Evolutionary conservation across 192 early-diverging fungal genomes (phyloP).

Genomic region (Linnemannia elongata): DNA sequence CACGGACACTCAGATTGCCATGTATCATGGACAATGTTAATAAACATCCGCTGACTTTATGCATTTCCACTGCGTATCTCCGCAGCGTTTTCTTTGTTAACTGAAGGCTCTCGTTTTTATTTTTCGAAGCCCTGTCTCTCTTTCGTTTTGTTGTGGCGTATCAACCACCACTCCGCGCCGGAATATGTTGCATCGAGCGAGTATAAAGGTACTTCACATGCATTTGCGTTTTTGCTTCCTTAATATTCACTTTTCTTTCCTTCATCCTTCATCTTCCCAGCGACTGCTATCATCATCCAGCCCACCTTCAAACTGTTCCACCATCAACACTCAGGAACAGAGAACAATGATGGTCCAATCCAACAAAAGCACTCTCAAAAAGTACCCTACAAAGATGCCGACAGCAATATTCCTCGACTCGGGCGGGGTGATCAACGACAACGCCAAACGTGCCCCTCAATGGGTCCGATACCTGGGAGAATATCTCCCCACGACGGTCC

Average conservation of each 20-base stretch:
- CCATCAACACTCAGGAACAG: neutral
- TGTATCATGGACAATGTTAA: neutral
- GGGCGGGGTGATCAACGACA: conserved; percentile 53
- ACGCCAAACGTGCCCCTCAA: conserved; percentile 33
- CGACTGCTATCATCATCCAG: neutral
- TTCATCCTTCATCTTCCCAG: neutral
- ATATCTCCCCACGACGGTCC: conserved; percentile 30
- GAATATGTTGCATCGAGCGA: neutral
- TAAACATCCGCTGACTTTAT: neutral
- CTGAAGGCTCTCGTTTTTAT: neutral
- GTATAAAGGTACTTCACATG: conserved; percentile 14
- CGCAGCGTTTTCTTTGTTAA: neutral
- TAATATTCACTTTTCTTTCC: neutral
- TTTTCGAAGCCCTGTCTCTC: neutral
- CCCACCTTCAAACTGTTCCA: neutral
- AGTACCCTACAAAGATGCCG: conserved; percentile 47
- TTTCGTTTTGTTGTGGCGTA: neutral
- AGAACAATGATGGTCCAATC: conserved; percentile 18
- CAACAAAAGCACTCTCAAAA: neutral
- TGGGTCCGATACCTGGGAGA: conserved; percentile 46
- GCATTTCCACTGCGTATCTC: neutral
- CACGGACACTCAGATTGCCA: neutral
- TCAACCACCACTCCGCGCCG: neutral
- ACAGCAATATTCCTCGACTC: conserved; percentile 42
- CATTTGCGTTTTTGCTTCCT: neutral